Evolutionary conservation across 164 flowering plant genomes (phyloP).

Genomic region (Vitis rupestris): DNA sequence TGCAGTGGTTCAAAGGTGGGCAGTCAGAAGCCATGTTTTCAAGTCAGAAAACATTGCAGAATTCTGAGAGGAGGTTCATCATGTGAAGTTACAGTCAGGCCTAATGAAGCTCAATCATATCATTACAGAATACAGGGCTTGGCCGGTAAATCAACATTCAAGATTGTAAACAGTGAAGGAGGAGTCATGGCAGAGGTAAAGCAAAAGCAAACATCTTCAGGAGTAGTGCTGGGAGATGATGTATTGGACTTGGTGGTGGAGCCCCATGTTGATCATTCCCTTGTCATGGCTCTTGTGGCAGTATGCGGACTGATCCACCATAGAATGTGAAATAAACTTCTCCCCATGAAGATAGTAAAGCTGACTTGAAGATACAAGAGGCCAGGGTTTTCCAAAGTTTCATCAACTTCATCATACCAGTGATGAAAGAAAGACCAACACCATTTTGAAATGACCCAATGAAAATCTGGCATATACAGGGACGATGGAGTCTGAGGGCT

Average conservation of each 20-base stretch:
- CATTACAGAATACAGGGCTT: constrained; percentile 10
- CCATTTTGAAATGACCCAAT: too few species aligned
- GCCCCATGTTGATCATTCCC: constrained; percentile 42
- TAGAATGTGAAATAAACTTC: background rate
- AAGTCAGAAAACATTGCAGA: constrained; percentile 5
- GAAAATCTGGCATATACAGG: too few species aligned
- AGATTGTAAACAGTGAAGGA: constrained; percentile 25
- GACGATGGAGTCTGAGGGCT: too few species aligned
- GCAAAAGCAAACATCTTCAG: constrained; percentile 44
- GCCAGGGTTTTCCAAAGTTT: too few species aligned
- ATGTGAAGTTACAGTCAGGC: constrained; percentile 16
- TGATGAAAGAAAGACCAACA: too few species aligned
- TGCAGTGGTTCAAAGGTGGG: constrained; percentile 4
- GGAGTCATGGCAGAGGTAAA: constrained; percentile 50
- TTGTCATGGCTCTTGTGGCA: constrained; percentile 45
- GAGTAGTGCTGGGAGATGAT: constrained; percentile 58
- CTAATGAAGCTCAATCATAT: constrained; percentile 2
- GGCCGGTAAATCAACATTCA: constrained; percentile 23
- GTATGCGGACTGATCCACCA: constrained; percentile 34
- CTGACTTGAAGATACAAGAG: too few species aligned
- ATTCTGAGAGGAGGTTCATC: constrained; percentile 7
- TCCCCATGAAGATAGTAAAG: too few species aligned
- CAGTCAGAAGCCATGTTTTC: constrained; percentile 37
- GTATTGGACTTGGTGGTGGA: constrained; percentile 56
- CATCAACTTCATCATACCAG: too few species aligned